Conservation (phyloP, 768 basidiomycete genomes). For the Serendipita sp. region DNA sequence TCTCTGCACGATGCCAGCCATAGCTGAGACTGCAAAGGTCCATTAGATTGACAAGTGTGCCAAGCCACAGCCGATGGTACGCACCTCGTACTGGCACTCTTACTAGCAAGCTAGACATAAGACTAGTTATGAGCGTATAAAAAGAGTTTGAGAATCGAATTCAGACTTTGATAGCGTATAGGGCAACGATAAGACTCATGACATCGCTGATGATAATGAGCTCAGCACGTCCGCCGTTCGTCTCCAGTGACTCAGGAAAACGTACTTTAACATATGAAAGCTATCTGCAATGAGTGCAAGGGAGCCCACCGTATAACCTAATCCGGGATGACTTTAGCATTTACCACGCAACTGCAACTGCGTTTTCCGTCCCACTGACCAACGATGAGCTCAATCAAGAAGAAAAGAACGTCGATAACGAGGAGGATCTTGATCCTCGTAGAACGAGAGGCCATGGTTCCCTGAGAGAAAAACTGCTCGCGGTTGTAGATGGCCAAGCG, state of each 20-base stretch:
- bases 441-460: slow-evolving; percentile 39
- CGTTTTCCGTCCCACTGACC: slow-evolving; percentile 28
- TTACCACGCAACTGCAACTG: neutral
- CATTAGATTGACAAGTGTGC: neutral
- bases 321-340: slow-evolving; percentile 2
- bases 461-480: no score
- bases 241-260: slow-evolving; percentile 9
- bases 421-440: slow-evolving; percentile 61
- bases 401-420: slow-evolving; percentile 72
- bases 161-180: slow-evolving; percentile 76
- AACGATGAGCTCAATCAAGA: slow-evolving; percentile 68
- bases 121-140: neutral
- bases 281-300: slow-evolving; percentile 91
- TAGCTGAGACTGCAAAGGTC: slow-evolving; percentile 26
- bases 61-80: neutral
- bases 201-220: slow-evolving; percentile 55
- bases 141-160: slow-evolving; percentile 8
- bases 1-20: slow-evolving; percentile 98
- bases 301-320: slow-evolving; percentile 90
- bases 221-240: slow-evolving; percentile 11
- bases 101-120: neutral
- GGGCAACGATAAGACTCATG: slow-evolving; percentile 83
- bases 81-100: neutral
- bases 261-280: slow-evolving; percentile 98
- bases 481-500: no score